phyloP scores from a whole-genome alignment of 2,329 filamentous ascomycete genomes.

The Xylaria sp. region DNA sequence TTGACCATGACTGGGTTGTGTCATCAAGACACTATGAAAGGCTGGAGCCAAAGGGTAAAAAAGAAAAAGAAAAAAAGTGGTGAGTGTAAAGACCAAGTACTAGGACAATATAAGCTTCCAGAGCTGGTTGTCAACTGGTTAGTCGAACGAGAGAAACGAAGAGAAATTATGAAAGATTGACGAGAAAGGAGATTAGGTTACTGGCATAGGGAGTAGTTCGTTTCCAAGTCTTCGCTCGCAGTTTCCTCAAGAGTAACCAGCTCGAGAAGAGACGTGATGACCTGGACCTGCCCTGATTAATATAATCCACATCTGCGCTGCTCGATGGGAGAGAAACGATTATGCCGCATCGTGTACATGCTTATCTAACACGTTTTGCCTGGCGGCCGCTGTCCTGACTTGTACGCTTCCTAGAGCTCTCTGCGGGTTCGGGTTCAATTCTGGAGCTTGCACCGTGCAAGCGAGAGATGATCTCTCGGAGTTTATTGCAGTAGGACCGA shows the following conservation, averaged over 20 bases:
- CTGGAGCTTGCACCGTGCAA: slow-evolving; percentile 40
- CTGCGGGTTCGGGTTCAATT: slow-evolving; percentile 20
- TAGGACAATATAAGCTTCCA: slow-evolving; percentile 17
- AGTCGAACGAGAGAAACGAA: slow-evolving; percentile 10
- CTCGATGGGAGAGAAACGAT: neutral
- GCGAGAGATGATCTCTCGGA: slow-evolving; percentile 46
- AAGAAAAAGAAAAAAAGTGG: neutral
- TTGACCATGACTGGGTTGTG: slow-evolving; percentile 4
- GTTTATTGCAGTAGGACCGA: slow-evolving; percentile 45
- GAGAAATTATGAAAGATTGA: slow-evolving; percentile 28
- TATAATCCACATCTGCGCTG: slow-evolving; percentile 6
- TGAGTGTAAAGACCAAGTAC: neutral
- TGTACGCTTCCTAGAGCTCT: slow-evolving; percentile 40
- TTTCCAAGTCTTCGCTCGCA: slow-evolving; percentile 7
- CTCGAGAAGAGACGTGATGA: neutral
- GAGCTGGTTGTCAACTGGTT: slow-evolving; percentile 15
- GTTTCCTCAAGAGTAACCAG: slow-evolving; percentile 14
- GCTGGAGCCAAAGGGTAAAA: neutral
- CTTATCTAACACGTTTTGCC: slow-evolving; percentile 44
- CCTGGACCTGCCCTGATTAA: slow-evolving; percentile 7
- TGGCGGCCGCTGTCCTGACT: slow-evolving; percentile 38
- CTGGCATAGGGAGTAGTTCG: slow-evolving; percentile 31
- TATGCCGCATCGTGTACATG: neutral
- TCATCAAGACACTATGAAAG: slow-evolving; percentile 23
- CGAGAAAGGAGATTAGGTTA: slow-evolving; percentile 33